Evolutionary conservation across 352 stramenopile species (phyloP), one percentile per base, ranked within the genome.

Genomic region (Nothophytophthora sp.): DNA sequence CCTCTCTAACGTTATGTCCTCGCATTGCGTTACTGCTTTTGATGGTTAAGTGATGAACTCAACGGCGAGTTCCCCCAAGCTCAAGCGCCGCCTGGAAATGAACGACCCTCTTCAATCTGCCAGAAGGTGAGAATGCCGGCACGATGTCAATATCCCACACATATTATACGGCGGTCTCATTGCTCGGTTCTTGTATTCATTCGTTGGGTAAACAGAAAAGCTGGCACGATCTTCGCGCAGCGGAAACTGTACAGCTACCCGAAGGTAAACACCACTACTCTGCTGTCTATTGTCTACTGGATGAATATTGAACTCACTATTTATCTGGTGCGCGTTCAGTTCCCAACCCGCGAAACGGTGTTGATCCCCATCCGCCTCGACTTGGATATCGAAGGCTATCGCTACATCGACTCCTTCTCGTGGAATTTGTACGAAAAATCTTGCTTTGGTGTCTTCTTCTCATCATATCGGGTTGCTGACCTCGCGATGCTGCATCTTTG

Each of bases 331-430:
- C n/a, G n/a, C n/a, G n/a, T n/a, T 5, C 27, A 87, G 78, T 77
- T 80, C 25, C 76, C 77, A 13, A 61, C 78, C 10, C 57, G 52
- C 4, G 70, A 79, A 2, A 81, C 69, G 16, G 30, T 79, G 35
- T 50, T 92, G 35, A 68, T 92, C 34, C 82, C 82, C 5, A 88
- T 92, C 32, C 67, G 79, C 23, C 66, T 92, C 15, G 82, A 92
- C 33, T 68, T 92, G 19, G 82, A 92, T 32, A 63, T 90, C 23
- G 82, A 92, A 49, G 82, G 82, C 11, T 88, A 87, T 47, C 77
- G 82, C 32, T 92, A 88, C 69, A 88, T 92, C 36, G 82, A 92
- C 43, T 90, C 79, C 19, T 87, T 92, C 41, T 79, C 69, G 24
- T 90, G 79, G 79, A 92, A 90, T 46, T 38, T 88, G 73, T 90